Evolutionary conservation across 73 alveolate genomes (phyloP), one percentile per base, ranked within the genome.

Genomic region (Paramecium biaurelia): DNA sequence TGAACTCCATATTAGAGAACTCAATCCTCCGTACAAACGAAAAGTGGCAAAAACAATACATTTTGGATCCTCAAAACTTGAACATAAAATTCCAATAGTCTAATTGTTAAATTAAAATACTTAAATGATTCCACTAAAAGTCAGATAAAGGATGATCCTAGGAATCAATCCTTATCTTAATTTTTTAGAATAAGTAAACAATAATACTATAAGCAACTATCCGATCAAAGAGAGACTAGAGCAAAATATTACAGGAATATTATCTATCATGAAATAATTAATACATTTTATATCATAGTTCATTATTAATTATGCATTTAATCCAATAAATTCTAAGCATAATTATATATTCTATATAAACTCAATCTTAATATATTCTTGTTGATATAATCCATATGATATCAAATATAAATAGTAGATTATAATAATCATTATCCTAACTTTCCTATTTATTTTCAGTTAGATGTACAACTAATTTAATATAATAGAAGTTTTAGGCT

Each of bases 161-260:
- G 86, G 86, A 34, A 72, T 35, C 45, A 72, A 38, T 35, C 86
- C 86, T 72, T 72, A 15, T 34, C 86, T 30, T 32, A 72, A 72
- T 72, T 72, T 72, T 72, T 72, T 5, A 34, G 45, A 72, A 5
- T 34, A 32, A n/a, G 20, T 18, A 72, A 72, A 72, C 32, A 32
- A 72, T 28, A 38, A 28, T 0, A 72, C 58, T 8, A 72, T 72
- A 35, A 72, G 18, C 56, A 72, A 5, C 38, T 72, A 15, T 72
- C 86, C 86, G 0, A 72, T 14, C 35, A 72, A 72, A 14, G 86
- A 72, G 38, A 72, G 86, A 15, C 57, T 35, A 34, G 86, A 32
- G 45, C 86, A 34, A 14, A 37, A 28, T 30, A 72, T 38, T 28
- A 72, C 86, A 63, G 84, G 43, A 63, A 63, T 63, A 32, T 63